Conservation (phyloP, 2,329 filamentous ascomycete species). For the Botrytis elliptica region DNA sequence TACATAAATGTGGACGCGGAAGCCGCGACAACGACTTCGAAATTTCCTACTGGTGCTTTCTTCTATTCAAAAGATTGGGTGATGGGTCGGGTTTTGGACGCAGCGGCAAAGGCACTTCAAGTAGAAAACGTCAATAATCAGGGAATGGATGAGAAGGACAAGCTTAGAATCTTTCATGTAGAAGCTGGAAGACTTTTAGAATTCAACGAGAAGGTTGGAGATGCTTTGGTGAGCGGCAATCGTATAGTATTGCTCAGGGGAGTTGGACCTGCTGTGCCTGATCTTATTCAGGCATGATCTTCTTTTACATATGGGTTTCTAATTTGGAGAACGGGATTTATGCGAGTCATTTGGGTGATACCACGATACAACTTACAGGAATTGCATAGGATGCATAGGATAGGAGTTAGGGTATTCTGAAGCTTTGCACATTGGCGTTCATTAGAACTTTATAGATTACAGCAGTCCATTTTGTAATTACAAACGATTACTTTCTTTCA, state of each 20-base stretch:
- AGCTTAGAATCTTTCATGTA: slow-evolving; percentile 86
- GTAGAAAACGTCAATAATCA: slow-evolving; percentile 83
- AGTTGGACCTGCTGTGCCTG: slow-evolving; percentile 71
- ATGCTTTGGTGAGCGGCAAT: slow-evolving; percentile 73
- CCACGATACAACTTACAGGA: slow-evolving; percentile 12
- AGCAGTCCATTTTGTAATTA: neutral
- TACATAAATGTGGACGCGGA: slow-evolving; percentile 91
- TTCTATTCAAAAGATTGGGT: slow-evolving; percentile 85
- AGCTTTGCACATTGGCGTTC: neutral
- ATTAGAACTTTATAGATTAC: neutral
- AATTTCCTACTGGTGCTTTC: slow-evolving; percentile 78
- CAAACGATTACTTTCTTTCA: neutral
- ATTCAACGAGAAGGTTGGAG: slow-evolving; percentile 82
- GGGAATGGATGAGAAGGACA: slow-evolving; percentile 71
- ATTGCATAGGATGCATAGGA: slow-evolving; percentile 7
- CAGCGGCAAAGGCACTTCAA: slow-evolving; percentile 73
- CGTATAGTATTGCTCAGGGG: slow-evolving; percentile 86
- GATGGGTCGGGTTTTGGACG: slow-evolving; percentile 78
- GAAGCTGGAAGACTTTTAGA: slow-evolving; percentile 84
- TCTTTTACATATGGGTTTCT: slow-evolving; percentile 7
- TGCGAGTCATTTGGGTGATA: slow-evolving; percentile 17
- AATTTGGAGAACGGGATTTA: neutral
- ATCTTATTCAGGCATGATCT: slow-evolving; percentile 57
- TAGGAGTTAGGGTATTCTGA: slow-evolving; percentile 12
- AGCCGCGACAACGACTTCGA: slow-evolving; percentile 78